Percentiles rank a stretch among this genome's conserved stretches.
Evolutionary conservation across 148 eudicot genomes (phyloP).

Genomic region (Spergularia bocconei): DNA sequence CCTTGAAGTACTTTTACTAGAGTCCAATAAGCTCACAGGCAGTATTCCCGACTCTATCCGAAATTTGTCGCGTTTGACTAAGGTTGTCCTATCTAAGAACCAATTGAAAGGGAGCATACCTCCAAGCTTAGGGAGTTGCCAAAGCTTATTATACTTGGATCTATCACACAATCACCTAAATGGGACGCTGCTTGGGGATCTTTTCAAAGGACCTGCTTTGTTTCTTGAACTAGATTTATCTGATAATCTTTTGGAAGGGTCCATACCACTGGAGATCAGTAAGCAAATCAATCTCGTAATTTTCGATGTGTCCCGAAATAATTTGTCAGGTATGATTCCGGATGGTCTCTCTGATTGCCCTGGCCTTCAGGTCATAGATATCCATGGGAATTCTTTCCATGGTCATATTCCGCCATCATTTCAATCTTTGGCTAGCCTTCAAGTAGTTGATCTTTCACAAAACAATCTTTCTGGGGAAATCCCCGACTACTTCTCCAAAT

Average conservation of each 20-base stretch:
- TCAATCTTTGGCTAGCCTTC: slow-evolving; percentile 22
- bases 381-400: slow-evolving; percentile 26
- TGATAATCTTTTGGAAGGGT: slow-evolving; percentile 30
- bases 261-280: slow-evolving; percentile 31
- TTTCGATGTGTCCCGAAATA: slow-evolving; percentile 32
- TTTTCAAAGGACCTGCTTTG: slow-evolving; percentile 20
- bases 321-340: slow-evolving; percentile 42
- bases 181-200: slow-evolving; percentile 28
- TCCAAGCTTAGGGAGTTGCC: slow-evolving; percentile 30
- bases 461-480: slow-evolving; percentile 42
- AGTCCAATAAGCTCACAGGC: slow-evolving; percentile 25
- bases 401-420: slow-evolving; percentile 34
- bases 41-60: slow-evolving; percentile 28
- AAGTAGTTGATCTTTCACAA: slow-evolving; percentile 33
- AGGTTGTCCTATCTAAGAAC: slow-evolving; percentile 6
- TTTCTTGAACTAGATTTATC: slow-evolving; percentile 17
- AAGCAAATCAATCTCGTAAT: slow-evolving; percentile 22
- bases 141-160: slow-evolving; percentile 18
- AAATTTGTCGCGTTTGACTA: slow-evolving; percentile 21
- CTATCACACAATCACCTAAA: slow-evolving; percentile 28
- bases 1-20: slow-evolving; percentile 11
- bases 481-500: slow-evolving; percentile 29
- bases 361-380: slow-evolving; percentile 6
- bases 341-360: slow-evolving; percentile 27
- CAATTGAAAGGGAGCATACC: slow-evolving; percentile 30